These are phyloP conservation scores for Colletotrichum tropicale DNA, from an alignment of 2,329 filamentous ascomycete genomes.

Conservation along the genomic window DNA sequence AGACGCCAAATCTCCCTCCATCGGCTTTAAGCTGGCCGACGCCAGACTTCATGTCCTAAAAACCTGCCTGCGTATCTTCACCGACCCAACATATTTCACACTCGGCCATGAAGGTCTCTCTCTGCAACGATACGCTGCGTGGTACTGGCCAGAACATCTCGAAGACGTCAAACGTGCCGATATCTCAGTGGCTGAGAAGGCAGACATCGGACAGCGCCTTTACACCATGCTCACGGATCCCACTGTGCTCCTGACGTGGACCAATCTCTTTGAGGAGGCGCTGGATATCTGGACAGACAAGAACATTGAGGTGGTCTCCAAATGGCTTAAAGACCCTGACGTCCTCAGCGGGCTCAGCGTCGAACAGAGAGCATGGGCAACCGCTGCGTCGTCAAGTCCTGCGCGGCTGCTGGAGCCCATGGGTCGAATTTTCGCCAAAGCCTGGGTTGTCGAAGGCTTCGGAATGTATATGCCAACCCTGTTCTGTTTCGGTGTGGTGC, in stretches of 20 bases:
- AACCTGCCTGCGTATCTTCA: constrained; percentile 44
- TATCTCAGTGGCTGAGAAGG: constrained; percentile 32
- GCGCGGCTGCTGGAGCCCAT: constrained; percentile 40
- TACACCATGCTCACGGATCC: constrained; percentile 42
- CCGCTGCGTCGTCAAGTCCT: constrained; percentile 25
- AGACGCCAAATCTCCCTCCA: constrained; percentile 19
- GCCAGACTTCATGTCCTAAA: constrained; percentile 42
- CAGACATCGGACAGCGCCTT: constrained; percentile 34
- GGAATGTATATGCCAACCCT: constrained; percentile 41
- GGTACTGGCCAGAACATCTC: constrained; percentile 51
- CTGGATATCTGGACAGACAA: constrained; percentile 43
- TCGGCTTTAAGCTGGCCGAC: constrained; percentile 37
- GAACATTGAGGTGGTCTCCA: constrained; percentile 39
- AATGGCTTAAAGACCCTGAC: constrained; percentile 39
- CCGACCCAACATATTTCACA: constrained; percentile 23
- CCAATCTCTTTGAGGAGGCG: constrained; percentile 44
- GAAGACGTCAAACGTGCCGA: constrained; percentile 33
- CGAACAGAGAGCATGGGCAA: constrained; percentile 35
- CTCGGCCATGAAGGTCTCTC: constrained; percentile 23
- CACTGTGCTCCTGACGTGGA: constrained; percentile 42
- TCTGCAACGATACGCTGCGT: constrained; percentile 39
- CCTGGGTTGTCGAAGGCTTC: constrained; percentile 40
- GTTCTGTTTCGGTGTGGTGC: constrained; percentile 48
- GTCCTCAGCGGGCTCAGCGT: constrained; percentile 31
- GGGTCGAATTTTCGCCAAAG: constrained; percentile 40